Base-by-base conservation (phyloP, 2,329 filamentous ascomycete species). In the Stenocarpella maydis region DNA sequence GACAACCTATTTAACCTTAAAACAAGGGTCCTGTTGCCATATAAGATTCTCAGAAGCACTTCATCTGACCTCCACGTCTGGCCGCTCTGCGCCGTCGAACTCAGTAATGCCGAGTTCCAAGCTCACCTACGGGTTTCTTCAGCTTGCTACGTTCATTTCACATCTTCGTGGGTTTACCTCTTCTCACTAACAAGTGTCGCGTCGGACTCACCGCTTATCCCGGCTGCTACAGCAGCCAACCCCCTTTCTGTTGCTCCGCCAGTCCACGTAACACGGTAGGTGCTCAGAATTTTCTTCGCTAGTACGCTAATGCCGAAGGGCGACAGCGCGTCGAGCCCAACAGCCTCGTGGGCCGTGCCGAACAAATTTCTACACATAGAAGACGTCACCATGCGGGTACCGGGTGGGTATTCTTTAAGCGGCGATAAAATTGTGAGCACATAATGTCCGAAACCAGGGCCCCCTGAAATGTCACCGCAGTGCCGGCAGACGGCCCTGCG, bases 351-450 rank as follows among this genome's bases (percentile, higher is more conserved):
- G 58, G 12, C n/a, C 58, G n/a, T 1, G n/a, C 10, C 26, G 28
- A 24, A 24, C 19, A 49, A 26, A 37, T 24, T 14, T 49, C 14
- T 26, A 37, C 34, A 37, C 2, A 4, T 9, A 26, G 43, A 19
- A 63, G 58, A 49, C 58, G 58, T 63, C 58, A 63, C 43, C n/a
- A 24, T 26, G 58, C 28, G 58, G 58, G 41, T 41, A 24, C 58
- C n/a, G n/a, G n/a, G n/a, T n/a, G n/a, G n/a, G n/a, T n/a, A n/a
- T 19, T 8, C 7, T 3, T 63, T 49, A 26, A 34, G n/a, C 58
- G 58, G 58, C 43, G 58, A 63, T 49, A 63, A 63, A 28, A 63
- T 37, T 49, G 28, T 31, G 26, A 19, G 39, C 41, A 21, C 41
- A 10, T 7, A 37, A 47, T 28, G 28, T 41, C 58, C 58, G 43